Evolutionary conservation across 495 filamentous ascomycete genomes (phyloP), one percentile per base, ranked within the genome.

Genomic region (Echria macrotheca): DNA sequence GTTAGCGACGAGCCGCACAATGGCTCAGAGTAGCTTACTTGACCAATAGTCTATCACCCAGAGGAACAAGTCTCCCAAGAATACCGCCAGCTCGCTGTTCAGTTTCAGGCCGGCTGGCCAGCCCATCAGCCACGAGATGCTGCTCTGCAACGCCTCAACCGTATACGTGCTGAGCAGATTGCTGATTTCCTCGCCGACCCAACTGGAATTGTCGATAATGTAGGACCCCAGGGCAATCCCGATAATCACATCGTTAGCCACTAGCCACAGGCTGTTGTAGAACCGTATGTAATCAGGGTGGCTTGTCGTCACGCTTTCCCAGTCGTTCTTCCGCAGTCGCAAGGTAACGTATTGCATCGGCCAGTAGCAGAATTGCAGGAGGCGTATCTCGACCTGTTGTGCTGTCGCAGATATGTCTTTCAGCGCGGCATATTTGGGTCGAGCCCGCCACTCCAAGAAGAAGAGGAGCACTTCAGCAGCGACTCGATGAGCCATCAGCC

Each of bases 11-110:
- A n/a, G n/a, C n/a, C n/a, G n/a, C n/a, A n/a, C n/a, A n/a, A n/a
- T n/a, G n/a, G n/a, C n/a, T n/a, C n/a, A 4, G 17, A 25, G 37
- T 12, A 67, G n/a, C 76, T 50, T 70, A 86, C 84, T 84, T 44
- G 85, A 85, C 94, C 94, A 99, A 59, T 95, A 91, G 52, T 96
- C 89, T 53, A 99, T 96, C 28, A 99, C 93, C 93, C 94, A 97
- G 0, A 97, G 66, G 60, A 97, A 97, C 9, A 99, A 67, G 54
- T 95, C 90, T 52, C 93, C 94, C 1, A 99, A 79, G 54, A 99
- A 99, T 18, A 80, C 76, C 2, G 90, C 94, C 24, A 99, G 77
- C 62, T 99, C 94, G 44, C 82, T 94, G 66, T 99, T 99, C 32
- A 99, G 76, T 63, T 99, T 99, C 49, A 99, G 70, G 19, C 93